Percentiles rank a stretch among this genome's conserved stretches.
Evolutionary conservation across 768 basidiomycete genomes (phyloP).

Genomic region (Lactarius sanguifluus): DNA sequence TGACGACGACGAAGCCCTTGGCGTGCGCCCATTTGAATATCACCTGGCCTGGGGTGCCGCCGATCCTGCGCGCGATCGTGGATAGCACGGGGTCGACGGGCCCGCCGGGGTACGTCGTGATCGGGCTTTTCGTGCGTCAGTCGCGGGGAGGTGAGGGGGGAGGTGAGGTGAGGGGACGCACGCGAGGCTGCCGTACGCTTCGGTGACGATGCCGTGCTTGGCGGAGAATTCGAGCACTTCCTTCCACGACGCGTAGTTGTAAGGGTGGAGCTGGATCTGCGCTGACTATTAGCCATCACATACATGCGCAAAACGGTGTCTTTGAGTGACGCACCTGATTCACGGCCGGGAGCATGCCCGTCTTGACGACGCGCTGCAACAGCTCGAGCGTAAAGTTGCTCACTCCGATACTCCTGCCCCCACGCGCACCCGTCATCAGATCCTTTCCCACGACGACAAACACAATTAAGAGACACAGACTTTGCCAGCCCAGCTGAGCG

Average conservation of each 20-base stretch:
- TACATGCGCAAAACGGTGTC: no score
- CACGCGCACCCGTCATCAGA: no score
- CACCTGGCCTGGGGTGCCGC: conserved; percentile 62
- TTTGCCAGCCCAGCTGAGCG: conserved; percentile 44
- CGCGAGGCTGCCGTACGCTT: conserved; percentile 65
- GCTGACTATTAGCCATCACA: not conserved
- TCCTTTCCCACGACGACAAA: not conserved
- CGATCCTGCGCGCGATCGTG: conserved; percentile 51
- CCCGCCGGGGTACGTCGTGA: conserved; percentile 60
- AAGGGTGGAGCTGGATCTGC: conserved; percentile 70
- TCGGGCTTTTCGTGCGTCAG: conserved; percentile 41
- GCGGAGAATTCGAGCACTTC: conserved; percentile 53
- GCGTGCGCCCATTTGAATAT: conserved; percentile 66
- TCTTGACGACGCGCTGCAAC: conserved; percentile 51
- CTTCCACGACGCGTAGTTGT: conserved; percentile 60
- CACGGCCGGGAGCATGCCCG: conserved; percentile 61
- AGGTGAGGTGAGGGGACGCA: conserved; percentile 34
- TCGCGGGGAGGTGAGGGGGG: not conserved
- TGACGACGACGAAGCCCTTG: conserved; percentile 68
- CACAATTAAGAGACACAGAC: conserved; percentile 27
- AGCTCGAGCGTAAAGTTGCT: conserved; percentile 61
- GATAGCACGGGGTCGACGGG: conserved; percentile 59
- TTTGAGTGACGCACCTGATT: conserved; percentile 54
- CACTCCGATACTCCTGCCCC: conserved; percentile 65
- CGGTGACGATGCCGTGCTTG: conserved; percentile 58